Percentiles rank a stretch among this genome's conserved stretches.
Conservation (phyloP, 352 stramenopile species). For the Globisporangium nunn region DNA sequence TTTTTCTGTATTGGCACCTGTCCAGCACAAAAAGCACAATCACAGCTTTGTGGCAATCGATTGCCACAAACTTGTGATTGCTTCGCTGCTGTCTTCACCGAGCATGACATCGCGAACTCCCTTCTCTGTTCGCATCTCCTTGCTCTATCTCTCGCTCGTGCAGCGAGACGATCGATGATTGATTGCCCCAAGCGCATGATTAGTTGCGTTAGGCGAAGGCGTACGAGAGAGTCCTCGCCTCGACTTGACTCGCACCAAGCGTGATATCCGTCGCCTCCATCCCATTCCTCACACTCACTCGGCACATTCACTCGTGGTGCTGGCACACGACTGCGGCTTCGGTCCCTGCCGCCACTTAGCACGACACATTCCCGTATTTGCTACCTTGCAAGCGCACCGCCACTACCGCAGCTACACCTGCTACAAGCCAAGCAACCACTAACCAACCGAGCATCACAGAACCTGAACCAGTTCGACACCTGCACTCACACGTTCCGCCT, state of each 20-base stretch:
- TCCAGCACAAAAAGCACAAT: no score
- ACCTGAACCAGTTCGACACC: neutral
- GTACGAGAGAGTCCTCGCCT: no score
- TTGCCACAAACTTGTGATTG: slow-evolving; percentile 1
- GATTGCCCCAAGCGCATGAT: neutral
- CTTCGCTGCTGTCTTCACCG: neutral
- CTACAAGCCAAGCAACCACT: neutral
- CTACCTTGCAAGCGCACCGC: neutral
- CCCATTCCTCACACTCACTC: no score
- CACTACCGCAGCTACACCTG: neutral
- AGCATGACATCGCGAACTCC: no score
- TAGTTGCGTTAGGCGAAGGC: neutral
- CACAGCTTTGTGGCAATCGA: neutral
- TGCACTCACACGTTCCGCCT: neutral
- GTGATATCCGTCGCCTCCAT: no score
- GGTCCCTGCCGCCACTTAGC: neutral
- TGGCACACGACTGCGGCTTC: no score
- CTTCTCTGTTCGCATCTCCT: no score
- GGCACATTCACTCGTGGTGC: no score
- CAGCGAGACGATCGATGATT: neutral
- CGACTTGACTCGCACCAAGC: no score
- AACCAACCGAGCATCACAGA: neutral
- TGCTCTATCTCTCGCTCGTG: no score
- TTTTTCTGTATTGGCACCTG: no score
- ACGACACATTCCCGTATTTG: neutral